These are phyloP conservation scores for Striga asiatica DNA, from an alignment of 257 asterid genomes.

Conservation along the genomic window DNA sequence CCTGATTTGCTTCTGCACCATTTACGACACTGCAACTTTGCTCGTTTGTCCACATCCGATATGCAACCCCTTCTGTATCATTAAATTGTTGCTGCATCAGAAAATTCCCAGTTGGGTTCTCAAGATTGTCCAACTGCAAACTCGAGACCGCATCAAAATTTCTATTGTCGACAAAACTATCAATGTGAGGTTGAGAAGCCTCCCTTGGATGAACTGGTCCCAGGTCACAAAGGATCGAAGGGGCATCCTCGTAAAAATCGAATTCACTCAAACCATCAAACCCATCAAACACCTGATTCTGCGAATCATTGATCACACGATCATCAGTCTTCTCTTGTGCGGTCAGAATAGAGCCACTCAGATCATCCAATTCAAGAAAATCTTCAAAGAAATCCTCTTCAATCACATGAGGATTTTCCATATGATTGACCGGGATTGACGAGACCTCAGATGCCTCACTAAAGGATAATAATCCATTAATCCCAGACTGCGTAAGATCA, in stretches of 20 bases:
- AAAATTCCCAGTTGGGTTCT: slow-evolving; percentile 20
- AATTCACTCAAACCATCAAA: slow-evolving; percentile 40
- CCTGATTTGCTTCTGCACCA: slow-evolving; percentile 31
- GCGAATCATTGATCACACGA: slow-evolving; percentile 4
- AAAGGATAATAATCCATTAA: slow-evolving; percentile 12
- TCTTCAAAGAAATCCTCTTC: slow-evolving; percentile 61
- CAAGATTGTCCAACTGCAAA: slow-evolving; percentile 17
- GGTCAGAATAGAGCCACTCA: slow-evolving; percentile 33
- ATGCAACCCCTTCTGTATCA: slow-evolving; percentile 23
- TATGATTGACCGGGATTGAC: slow-evolving; percentile 22
- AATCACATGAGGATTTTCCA: slow-evolving; percentile 1
- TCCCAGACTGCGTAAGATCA: slow-evolving; percentile 29
- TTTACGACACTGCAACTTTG: slow-evolving; percentile 31
- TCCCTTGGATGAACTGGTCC: slow-evolving; percentile 21
- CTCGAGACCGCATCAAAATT: slow-evolving; percentile 16
- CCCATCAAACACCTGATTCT: slow-evolving; percentile 26
- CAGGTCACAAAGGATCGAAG: slow-evolving; percentile 17
- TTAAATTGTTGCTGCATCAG: slow-evolving; percentile 17
- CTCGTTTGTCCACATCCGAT: slow-evolving; percentile 41
- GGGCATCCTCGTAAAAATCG: slow-evolving; percentile 47
- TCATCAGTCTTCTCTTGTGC: slow-evolving; percentile 20
- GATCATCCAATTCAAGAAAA: slow-evolving; percentile 76
- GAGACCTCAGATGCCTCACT: slow-evolving; percentile 51
- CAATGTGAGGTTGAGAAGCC: slow-evolving; percentile 22
- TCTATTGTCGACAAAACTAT: slow-evolving; percentile 19